A percentile compares a stretch with the other conserved stretches of the same genome.
These are phyloP conservation scores for Cutaneotrichosporon mucoides DNA, from an alignment of 1,284 basidiomycete genomes.

Conservation along the genomic window DNA sequence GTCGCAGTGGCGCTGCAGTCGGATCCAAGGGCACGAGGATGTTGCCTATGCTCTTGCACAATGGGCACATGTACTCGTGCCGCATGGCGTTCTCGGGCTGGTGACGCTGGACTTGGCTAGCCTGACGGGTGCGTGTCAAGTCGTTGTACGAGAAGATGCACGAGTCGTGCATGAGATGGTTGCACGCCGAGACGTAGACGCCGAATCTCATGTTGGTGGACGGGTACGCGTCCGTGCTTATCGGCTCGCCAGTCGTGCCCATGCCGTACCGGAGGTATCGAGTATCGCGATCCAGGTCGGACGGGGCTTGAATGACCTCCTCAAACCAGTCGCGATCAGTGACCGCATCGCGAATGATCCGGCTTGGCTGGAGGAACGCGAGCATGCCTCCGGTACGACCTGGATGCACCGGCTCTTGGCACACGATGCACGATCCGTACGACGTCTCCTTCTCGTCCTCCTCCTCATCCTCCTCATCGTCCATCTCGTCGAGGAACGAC, in stretches of 20 bases:
- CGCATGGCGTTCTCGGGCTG: constrained; percentile 90
- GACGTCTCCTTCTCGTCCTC: constrained; percentile 56
- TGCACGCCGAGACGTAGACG: constrained; percentile 83
- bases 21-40: constrained; percentile 76
- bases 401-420: constrained; percentile 84
- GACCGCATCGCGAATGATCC: constrained; percentile 75
- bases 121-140: constrained; percentile 83
- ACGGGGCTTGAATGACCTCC: constrained; percentile 64
- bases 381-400: constrained; percentile 78
- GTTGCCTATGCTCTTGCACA: constrained; percentile 98
- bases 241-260: constrained; percentile 32
- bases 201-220: constrained; percentile 72
- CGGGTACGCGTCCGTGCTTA: constrained; percentile 59
- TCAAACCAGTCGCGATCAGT: constrained; percentile 65
- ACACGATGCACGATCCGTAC: constrained; percentile 92
- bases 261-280: constrained; percentile 34
- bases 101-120: constrained; percentile 82
- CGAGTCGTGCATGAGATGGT: constrained; percentile 94
- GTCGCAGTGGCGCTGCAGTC: constrained; percentile 20
- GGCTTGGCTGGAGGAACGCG: constrained; percentile 85
- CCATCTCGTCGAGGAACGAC: constrained; percentile 44
- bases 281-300: constrained; percentile 62
- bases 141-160: constrained; percentile 89
- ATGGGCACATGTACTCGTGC: constrained; percentile 92
- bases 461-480: constrained; percentile 57